Evolutionary conservation across 2,329 filamentous ascomycete genomes (phyloP), one percentile per base, ranked within the genome.

Genomic region (Verticillium klebahnii): DNA sequence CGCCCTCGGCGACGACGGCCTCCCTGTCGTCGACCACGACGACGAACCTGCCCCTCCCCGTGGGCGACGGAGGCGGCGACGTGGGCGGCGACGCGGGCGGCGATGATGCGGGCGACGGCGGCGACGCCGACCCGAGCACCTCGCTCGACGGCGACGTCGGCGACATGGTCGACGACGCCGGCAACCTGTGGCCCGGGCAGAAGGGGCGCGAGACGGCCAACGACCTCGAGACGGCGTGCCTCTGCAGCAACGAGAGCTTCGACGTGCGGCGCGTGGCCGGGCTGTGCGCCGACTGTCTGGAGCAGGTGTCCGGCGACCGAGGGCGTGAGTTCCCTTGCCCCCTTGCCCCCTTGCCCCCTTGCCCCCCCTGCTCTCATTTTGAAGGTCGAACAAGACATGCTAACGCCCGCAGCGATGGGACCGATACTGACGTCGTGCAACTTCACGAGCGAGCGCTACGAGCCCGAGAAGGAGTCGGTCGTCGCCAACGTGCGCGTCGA

Each of bases 221-320:
- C 36, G 65, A 68, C 17, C 69, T 69, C 1, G 77, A 79, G 61
- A 66, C 69, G 59, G 64, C 70, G 15, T 79, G 77, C 59, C 73
- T 77, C 4, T 79, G 77, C 58, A 58, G 64, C 8, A 78, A 78
- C 59, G 65, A 68, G 60, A 78, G 77, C 65, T 78, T 79, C 59
- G 69, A 79, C 56, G 77, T 79, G 14, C 68, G 72, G 37, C 64
- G 68, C 40, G 64, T 79, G n/a, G 72, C 74, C 6, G 75, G 70
- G 1, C 65, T 78, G 9, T 79, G 77, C 50, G 69, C 75, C 19
- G 74, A 75, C 59, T 79, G 77, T 62, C 74, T 79, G 39, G 60
- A 66, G 5, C 65, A 71, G 62, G 67, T 70, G 19, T 71, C 71
- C 0, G 57, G 36, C 29, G 29, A 37, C n/a, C 31, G 32, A 8